Conservation (phyloP, 2,329 filamentous ascomycete species). For the Hirsutella rhossiliensis region DNA sequence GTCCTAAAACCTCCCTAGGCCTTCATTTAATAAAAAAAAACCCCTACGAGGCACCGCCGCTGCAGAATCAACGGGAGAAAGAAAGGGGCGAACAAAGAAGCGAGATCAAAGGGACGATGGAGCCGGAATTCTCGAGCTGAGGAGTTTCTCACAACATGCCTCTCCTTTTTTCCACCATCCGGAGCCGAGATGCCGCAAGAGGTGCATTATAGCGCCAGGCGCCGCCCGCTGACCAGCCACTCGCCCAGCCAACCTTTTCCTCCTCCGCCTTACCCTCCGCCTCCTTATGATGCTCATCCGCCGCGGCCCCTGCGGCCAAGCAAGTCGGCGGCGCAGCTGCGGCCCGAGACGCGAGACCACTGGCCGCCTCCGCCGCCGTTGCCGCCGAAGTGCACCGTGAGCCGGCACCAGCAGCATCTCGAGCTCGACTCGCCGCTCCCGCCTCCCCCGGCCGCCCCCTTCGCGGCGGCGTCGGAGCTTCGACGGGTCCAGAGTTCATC, state of each 20-base stretch:
- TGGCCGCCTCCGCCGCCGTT: not conserved
- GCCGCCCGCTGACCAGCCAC: not conserved
- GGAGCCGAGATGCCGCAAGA: too few species aligned
- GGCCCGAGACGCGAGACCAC: not conserved
- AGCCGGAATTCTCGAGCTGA: too few species aligned
- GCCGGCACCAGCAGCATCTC: not conserved
- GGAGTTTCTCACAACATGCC: too few species aligned
- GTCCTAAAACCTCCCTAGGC: too few species aligned
- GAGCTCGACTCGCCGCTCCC: not conserved
- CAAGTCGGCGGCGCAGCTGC: conserved; percentile 6
- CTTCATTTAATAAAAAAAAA: too few species aligned
- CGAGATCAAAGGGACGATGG: too few species aligned
- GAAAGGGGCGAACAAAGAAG: too few species aligned
- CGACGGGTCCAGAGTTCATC: conserved; percentile 21
- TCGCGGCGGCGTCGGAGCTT: conserved; percentile 3
- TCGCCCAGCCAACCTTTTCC: not conserved
- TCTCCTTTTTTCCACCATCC: too few species aligned
- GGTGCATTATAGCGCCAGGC: not conserved
- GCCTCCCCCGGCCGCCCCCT: not conserved
- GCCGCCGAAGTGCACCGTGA: not conserved
- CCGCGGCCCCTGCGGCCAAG: conserved; percentile 4
- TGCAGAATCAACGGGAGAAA: too few species aligned
- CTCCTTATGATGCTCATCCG: not conserved
- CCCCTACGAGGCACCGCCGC: too few species aligned
- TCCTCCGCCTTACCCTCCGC: not conserved